phyloP scores from a whole-genome alignment of 208 protist genomes.

The Trypanosoma brucei region DNA sequence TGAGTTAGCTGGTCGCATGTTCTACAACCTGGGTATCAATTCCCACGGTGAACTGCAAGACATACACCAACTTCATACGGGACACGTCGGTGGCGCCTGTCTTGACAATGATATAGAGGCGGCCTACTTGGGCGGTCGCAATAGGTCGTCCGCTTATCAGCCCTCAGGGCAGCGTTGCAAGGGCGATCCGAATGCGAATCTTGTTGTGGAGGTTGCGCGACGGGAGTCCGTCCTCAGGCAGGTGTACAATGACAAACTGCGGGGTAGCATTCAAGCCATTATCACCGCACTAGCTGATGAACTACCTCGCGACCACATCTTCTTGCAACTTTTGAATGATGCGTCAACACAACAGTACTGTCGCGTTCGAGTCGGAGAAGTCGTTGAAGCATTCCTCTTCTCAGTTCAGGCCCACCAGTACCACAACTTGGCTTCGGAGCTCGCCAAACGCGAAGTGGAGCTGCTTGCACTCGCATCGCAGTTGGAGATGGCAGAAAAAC shows the following conservation, averaged over 20 bases:
- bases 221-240: constrained; percentile 33
- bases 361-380: constrained; percentile 64
- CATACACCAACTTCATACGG: constrained; percentile 18
- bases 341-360: constrained; percentile 61
- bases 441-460: constrained; percentile 53
- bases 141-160: constrained; percentile 6
- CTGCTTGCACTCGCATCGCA: constrained; percentile 24
- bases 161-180: background rate
- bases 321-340: constrained; percentile 71
- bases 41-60: constrained; percentile 13
- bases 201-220: constrained; percentile 25
- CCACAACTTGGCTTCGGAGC: constrained; percentile 62
- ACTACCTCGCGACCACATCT: constrained; percentile 69
- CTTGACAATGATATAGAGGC: constrained; percentile 21
- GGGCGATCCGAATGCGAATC: constrained; percentile 5
- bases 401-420: constrained; percentile 70
- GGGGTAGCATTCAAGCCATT: constrained; percentile 51
- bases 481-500: constrained; percentile 33
- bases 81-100: constrained; percentile 17
- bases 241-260: constrained; percentile 73
- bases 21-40: constrained; percentile 17
- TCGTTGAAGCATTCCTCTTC: constrained; percentile 79
- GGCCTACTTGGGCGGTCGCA: constrained; percentile 11
- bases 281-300: constrained; percentile 46
- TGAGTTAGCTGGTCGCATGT: constrained; percentile 24